phyloP scores from a whole-genome alignment of 2,329 filamentous ascomycete species.

The Botrytis galanthina region DNA sequence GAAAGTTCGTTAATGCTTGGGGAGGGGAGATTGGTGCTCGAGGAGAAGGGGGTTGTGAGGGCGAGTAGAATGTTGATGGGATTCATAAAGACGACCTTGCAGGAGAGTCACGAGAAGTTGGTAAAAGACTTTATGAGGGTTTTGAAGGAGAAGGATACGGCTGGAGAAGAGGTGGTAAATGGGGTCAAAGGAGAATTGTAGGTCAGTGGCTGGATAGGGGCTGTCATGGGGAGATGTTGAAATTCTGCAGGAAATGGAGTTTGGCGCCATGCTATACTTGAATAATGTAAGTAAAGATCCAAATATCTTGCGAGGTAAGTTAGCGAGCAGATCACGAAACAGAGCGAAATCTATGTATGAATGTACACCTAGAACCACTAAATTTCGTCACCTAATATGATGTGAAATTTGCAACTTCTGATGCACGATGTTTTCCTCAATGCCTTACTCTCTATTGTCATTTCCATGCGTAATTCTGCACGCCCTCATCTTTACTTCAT shows the following conservation, averaged over 20 bases:
- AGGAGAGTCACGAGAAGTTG: constrained; percentile 68
- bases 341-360: neutral
- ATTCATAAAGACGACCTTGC: constrained; percentile 79
- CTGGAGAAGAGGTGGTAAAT: neutral
- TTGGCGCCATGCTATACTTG: neutral
- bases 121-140: constrained; percentile 59
- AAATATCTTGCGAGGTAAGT: neutral
- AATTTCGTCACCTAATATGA: neutral
- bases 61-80: constrained; percentile 72
- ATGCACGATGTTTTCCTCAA: too few relatives aligned
- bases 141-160: constrained; percentile 39
- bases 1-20: constrained; percentile 39
- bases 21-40: constrained; percentile 72
- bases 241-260: neutral
- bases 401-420: neutral
- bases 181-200: neutral
- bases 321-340: neutral
- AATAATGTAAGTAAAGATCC: neutral
- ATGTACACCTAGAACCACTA: neutral
- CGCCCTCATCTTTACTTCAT: neutral
- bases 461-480: neutral
- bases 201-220: neutral
- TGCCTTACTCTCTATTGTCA: neutral
- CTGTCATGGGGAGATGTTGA: neutral
- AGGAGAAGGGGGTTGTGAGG: constrained; percentile 75